phyloP scores from a whole-genome alignment of 805 yeast species.

The Lachancea kluyveri region DNA sequence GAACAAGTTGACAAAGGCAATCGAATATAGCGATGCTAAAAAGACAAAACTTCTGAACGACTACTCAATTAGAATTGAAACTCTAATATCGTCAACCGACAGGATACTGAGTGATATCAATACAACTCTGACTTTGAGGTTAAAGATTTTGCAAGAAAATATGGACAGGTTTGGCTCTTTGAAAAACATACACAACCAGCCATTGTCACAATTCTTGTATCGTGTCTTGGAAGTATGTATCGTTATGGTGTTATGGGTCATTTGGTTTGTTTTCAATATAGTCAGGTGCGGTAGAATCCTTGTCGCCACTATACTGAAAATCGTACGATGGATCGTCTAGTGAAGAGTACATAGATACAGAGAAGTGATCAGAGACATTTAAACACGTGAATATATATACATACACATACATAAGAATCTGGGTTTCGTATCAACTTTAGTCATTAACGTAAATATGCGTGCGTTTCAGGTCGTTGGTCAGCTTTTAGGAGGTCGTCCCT shows the following conservation, averaged over 20 bases:
- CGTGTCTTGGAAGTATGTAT: slow-evolving; percentile 25
- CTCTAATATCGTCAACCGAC: slow-evolving; percentile 55
- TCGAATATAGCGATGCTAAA: slow-evolving; percentile 28
- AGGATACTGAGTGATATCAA: slow-evolving; percentile 68
- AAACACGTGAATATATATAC: slow-evolving; percentile 1
- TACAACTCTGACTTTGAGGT: slow-evolving; percentile 59
- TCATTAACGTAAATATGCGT: no score
- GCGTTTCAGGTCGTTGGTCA: slow-evolving; percentile 4
- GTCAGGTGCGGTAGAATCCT: slow-evolving; percentile 15
- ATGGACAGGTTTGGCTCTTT: slow-evolving; percentile 25
- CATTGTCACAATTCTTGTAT: slow-evolving; percentile 19
- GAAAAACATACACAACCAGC: slow-evolving; percentile 20
- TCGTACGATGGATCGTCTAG: slow-evolving; percentile 24
- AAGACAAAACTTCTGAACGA: slow-evolving; percentile 27
- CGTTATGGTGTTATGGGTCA: slow-evolving; percentile 22
- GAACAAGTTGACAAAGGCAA: slow-evolving; percentile 20
- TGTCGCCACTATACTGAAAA: slow-evolving; percentile 12
- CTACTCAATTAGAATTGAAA: slow-evolving; percentile 52
- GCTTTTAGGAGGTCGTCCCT: slow-evolving; percentile 15
- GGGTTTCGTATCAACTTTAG: background rate
- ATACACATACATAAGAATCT: background rate
- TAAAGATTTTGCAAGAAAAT: slow-evolving; percentile 33
- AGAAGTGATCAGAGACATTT: slow-evolving; percentile 1
- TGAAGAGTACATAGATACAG: no score
- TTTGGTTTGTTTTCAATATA: slow-evolving; percentile 27